A percentile compares a stretch with the other conserved stretches of the same genome.
Conservation (phyloP, 2,329 filamentous ascomycete species). For the Colletotrichum spaethianum region DNA sequence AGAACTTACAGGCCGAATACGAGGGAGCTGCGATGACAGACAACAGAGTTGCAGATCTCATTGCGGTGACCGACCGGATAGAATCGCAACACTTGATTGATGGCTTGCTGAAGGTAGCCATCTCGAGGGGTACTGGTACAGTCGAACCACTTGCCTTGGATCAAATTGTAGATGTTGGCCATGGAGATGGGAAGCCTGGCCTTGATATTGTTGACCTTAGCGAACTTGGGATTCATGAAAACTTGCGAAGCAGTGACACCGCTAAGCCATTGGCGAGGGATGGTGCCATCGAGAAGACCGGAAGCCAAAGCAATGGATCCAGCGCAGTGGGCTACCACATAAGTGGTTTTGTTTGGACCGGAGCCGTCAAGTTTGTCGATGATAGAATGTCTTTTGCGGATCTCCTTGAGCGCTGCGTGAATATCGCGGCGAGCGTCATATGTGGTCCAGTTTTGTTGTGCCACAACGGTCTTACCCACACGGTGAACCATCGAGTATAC, state of each 20-base stretch:
- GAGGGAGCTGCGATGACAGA: slow-evolving; percentile 72
- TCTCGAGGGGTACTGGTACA: slow-evolving; percentile 63
- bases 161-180: slow-evolving; percentile 62
- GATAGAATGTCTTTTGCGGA: slow-evolving; percentile 56
- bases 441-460: slow-evolving; percentile 68
- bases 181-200: slow-evolving; percentile 62
- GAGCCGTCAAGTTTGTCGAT: slow-evolving; percentile 33
- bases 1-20: slow-evolving; percentile 68
- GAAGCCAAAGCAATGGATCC: slow-evolving; percentile 71
- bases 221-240: slow-evolving; percentile 75
- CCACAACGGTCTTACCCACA: slow-evolving; percentile 66
- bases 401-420: slow-evolving; percentile 66
- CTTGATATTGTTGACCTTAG: slow-evolving; percentile 69
- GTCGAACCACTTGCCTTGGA: slow-evolving; percentile 69
- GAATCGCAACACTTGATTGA: slow-evolving; percentile 71
- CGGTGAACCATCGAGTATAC: slow-evolving; percentile 72
- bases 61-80: slow-evolving; percentile 64
- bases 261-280: slow-evolving; percentile 68
- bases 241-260: slow-evolving; percentile 73
- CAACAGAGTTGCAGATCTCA: slow-evolving; percentile 73
- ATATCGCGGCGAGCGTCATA: slow-evolving; percentile 73
- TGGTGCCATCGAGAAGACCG: slow-evolving; percentile 73
- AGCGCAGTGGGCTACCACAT: slow-evolving; percentile 74
- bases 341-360: slow-evolving; percentile 56
- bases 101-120: slow-evolving; percentile 60